Evolutionary conservation across 495 filamentous ascomycete species (phyloP).

Genomic region (Melanomma pulvis-pyrius): DNA sequence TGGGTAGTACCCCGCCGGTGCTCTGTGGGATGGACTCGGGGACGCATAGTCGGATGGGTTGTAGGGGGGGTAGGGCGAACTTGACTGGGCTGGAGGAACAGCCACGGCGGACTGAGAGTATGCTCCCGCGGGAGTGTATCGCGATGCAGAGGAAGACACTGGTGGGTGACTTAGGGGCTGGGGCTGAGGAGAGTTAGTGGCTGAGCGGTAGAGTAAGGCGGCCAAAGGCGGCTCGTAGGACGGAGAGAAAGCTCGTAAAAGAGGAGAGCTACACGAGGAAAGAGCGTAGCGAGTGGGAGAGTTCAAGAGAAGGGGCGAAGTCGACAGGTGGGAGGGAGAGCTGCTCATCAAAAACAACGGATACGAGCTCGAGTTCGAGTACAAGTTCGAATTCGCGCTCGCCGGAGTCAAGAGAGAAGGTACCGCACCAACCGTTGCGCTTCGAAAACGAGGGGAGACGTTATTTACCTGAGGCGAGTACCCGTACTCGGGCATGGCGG

Average conservation of each 20-base stretch:
- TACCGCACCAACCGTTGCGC: slow-evolving; percentile 6
- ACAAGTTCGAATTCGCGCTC: neutral
- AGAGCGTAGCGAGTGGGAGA: slow-evolving; percentile 6
- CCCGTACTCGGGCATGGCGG: slow-evolving; percentile 27
- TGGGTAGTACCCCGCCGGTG: slow-evolving; percentile 22
- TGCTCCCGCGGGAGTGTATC: slow-evolving; percentile 27
- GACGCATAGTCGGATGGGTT: slow-evolving; percentile 27
- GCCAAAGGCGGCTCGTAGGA: slow-evolving; percentile 36
- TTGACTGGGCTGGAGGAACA: slow-evolving; percentile 19
- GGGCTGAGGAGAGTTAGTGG: slow-evolving; percentile 34
- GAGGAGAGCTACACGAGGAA: slow-evolving; percentile 27
- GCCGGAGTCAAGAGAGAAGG: neutral
- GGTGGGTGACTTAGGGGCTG: slow-evolving; percentile 13
- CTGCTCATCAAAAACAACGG: slow-evolving; percentile 8
- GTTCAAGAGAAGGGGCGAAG: slow-evolving; percentile 1
- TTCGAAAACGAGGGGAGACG: slow-evolving; percentile 28
- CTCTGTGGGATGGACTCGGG: slow-evolving; percentile 6
- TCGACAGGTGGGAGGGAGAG: slow-evolving; percentile 3
- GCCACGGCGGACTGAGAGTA: slow-evolving; percentile 16
- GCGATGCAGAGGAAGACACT: slow-evolving; percentile 13
- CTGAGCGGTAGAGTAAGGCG: slow-evolving; percentile 15
- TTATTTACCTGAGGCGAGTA: slow-evolving; percentile 38
- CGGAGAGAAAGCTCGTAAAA: slow-evolving; percentile 24
- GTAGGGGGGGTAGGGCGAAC: slow-evolving; percentile 14
- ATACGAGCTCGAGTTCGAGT: neutral